Evolutionary conservation across 1,139 yeast species (phyloP).

Genomic region (Geotrichum candidum): DNA sequence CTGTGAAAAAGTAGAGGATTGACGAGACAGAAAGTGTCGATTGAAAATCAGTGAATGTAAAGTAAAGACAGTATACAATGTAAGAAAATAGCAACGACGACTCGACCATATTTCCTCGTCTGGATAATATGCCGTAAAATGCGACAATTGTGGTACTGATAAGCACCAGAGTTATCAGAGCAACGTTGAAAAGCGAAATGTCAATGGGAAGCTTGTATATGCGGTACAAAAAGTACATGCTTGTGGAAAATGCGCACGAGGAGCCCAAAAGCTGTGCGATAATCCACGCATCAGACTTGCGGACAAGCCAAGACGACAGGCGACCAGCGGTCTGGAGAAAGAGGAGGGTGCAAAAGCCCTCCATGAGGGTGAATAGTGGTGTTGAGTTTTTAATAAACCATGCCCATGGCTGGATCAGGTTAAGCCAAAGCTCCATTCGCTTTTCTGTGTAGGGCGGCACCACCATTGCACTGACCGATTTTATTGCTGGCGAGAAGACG

Average conservation of each 20-base stretch:
- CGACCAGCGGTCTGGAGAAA: slow-evolving; percentile 90
- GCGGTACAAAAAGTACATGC: slow-evolving; percentile 72
- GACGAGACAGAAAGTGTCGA: slow-evolving; percentile 27
- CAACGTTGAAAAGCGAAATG: slow-evolving; percentile 65
- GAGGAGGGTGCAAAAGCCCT: slow-evolving; percentile 86
- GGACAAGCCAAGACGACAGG: slow-evolving; percentile 66
- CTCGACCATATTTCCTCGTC: slow-evolving; percentile 83
- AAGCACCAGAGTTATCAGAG: slow-evolving; percentile 76
- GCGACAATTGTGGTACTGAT: slow-evolving; percentile 73
- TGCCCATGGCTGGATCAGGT: slow-evolving; percentile 58
- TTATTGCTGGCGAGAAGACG: slow-evolving; percentile 38
- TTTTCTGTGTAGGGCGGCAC: slow-evolving; percentile 1
- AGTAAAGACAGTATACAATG: slow-evolving; percentile 86
- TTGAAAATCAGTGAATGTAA: slow-evolving; percentile 75
- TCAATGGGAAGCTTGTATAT: slow-evolving; percentile 71
- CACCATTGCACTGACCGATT: slow-evolving; percentile 18
- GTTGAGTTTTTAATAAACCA: slow-evolving; percentile 69
- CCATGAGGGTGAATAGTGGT: slow-evolving; percentile 79
- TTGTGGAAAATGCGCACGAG: slow-evolving; percentile 68
- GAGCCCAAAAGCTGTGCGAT: slow-evolving; percentile 67
- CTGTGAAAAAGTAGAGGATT: slow-evolving; percentile 26
- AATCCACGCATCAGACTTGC: slow-evolving; percentile 71
- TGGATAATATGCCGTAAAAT: slow-evolving; percentile 74
- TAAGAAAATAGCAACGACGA: slow-evolving; percentile 81
- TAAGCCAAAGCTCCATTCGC: slow-evolving; percentile 30